Base-by-base conservation (phyloP, 306 rosid species). In the Gillenia trifoliata region DNA sequence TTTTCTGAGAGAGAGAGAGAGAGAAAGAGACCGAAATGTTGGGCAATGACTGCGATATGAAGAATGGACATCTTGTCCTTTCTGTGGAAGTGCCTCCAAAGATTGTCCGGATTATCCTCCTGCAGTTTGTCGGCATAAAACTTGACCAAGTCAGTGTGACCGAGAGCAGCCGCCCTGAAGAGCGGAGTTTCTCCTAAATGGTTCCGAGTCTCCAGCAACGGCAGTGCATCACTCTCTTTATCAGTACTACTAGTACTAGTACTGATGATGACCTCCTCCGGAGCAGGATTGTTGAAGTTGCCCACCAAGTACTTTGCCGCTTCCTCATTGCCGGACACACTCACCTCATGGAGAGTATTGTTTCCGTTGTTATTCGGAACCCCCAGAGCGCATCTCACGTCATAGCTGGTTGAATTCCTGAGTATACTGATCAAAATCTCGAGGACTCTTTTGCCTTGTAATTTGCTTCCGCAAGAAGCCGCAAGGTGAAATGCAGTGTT, bases 401-500 rank as follows among this genome's bases (percentile, higher is more conserved):
- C 40, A 16, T 29, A 1, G 40, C 12, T 8, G 43, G 20, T 62
- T 7, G n/a, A 5, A 38, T 9, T 38, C 2, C 3, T n/a, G 5
- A 28, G 12, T 59, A 13, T 25, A 30, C 3, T 17, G 13, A 62
- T 16, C 40, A 62, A 62, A 3, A 16, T 1, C 7, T 62, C 6
- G 19, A 62, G 23, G 22, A 30, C 36, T 0, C 8, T 5, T 62
- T 62, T 6, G 4, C 40, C 40, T 17, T 16, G 5, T 12, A 20
- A 4, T 25, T 25, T 12, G 11, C 34, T 15, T 52, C 26, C 1
- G 52, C 1, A 30, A 4, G 66, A 29, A 77, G 50, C 77, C 0
- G 59, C 77, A 29, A 82, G 9, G 54, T 73, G 82, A 25, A 73
- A 12, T 2, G 38, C 79, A 41, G 31, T 77, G 79, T 82, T 74